Evolutionary conservation across 768 basidiomycete species (phyloP), one percentile per base, ranked within the genome.

Genomic region (Calocera cornea): DNA sequence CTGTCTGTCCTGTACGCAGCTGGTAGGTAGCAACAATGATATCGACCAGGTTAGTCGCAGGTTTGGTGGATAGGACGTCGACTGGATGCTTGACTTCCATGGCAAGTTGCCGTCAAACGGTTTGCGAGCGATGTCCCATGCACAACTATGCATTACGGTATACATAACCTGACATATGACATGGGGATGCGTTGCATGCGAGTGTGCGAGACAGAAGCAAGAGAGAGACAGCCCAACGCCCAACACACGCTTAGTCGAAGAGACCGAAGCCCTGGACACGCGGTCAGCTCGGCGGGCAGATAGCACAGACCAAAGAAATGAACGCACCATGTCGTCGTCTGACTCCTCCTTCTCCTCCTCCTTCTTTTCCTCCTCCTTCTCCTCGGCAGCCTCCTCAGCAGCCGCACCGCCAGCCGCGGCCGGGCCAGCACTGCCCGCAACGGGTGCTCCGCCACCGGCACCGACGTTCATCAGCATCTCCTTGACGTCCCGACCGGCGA

Each of bases 401-500:
- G 80, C 86, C 60, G 77, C 87, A 67, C 77, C 86, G 68, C 78
- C 85, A 65, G 81, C 82, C 64, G 82, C 84, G 66, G 81, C 81
- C 63, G 79, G 78, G 22, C 80, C 78, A 64, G 78, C 83, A 69
- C 74, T 83, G 65, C 78, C 82, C 66, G 84, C 86, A 66, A 87
- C 89, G 64, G 92, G 88, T 72, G 87, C 91, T 70, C 87, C 93
- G 70, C 92, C 94, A 69, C 95, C 93, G 67, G 91, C 82, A 70
- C 95, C 95, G 70, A 99, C 93, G 82, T 92, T 95, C 70, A 90
- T 89, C 71, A 99, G 85, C 65, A 98, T 83, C 50, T 95, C 93
- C 80, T 92, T 97, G 74, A 99, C 85, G 81, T 98, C 86, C 84
- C 95, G 97, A 75, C 95, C 95, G 80, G 95, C 94, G 66, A 99